phyloP scores from a whole-genome alignment of 306 rosid species.

The cucumber (Cucumis sativus) region DNA sequence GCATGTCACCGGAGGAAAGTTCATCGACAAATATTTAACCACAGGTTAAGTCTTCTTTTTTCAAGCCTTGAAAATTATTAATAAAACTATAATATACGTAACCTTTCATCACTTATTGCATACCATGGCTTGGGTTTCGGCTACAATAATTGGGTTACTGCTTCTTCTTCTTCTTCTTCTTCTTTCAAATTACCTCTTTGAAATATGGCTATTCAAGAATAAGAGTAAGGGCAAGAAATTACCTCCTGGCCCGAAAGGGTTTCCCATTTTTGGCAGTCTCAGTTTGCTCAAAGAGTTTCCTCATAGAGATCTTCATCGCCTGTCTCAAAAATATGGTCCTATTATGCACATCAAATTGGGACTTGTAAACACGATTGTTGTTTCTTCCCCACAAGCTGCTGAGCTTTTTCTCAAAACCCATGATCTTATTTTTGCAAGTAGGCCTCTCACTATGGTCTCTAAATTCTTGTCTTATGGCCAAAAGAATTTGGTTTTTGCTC shows the following conservation, averaged over 20 bases:
- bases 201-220: conserved; percentile 14
- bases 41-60: too few relatives aligned
- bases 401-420: conserved; percentile 15
- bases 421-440: conserved; percentile 3
- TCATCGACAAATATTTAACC: too few relatives aligned
- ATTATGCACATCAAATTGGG: not conserved
- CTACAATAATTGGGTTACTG: conserved; percentile 14
- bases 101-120: not conserved
- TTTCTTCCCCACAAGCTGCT: conserved; percentile 55
- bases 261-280: not conserved
- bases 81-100: too few relatives aligned
- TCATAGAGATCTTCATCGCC: not conserved
- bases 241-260: conserved; percentile 3
- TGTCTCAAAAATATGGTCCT: not conserved
- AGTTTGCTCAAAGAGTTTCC: conserved; percentile 15
- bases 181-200: conserved; percentile 7
- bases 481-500: not conserved
- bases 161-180: conserved; percentile 28
- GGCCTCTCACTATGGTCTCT: conserved; percentile 29
- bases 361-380: not conserved
- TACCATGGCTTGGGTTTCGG: conserved; percentile 15
- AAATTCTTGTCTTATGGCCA: conserved; percentile 33
- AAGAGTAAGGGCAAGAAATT: conserved; percentile 18
- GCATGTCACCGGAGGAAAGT: too few relatives aligned
- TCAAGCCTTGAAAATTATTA: too few relatives aligned